Percentiles rank a stretch among this genome's conserved stretches.
Conservation (phyloP, 495 filamentous ascomycete species). For the Talaromyces borbonicus region DNA sequence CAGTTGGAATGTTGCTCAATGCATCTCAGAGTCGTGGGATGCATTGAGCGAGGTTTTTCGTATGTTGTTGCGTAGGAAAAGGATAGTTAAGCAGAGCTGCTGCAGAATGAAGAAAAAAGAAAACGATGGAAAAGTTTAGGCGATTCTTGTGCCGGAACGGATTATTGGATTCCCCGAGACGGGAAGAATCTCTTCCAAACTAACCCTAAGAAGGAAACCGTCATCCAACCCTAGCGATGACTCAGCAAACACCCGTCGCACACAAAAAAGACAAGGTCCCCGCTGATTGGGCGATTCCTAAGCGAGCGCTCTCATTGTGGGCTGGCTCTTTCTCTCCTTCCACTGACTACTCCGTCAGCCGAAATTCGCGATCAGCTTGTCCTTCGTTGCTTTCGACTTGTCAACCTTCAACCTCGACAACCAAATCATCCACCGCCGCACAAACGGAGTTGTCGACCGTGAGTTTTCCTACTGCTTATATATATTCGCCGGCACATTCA, state of each 20-base stretch:
- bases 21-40: constrained; percentile 1
- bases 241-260: constrained; percentile 34
- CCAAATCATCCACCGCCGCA: constrained; percentile 29
- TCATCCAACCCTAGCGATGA: constrained; percentile 9
- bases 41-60: background rate
- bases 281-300: constrained; percentile 20
- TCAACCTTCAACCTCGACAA: constrained; percentile 35
- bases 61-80: background rate
- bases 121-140: background rate
- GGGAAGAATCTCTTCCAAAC: background rate
- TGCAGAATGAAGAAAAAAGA: background rate
- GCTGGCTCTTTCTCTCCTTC: constrained; percentile 7
- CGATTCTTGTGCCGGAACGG: background rate
- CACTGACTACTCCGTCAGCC: constrained; percentile 19
- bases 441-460: constrained; percentile 38
- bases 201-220: background rate
- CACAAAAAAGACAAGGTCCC: constrained; percentile 12
- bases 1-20: background rate
- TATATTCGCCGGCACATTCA: too few species aligned
- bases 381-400: constrained; percentile 29
- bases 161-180: background rate
- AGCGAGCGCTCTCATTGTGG: constrained; percentile 27
- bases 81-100: background rate
- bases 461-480: constrained; percentile 18
- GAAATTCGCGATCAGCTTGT: constrained; percentile 30